A percentile compares a stretch with the other conserved stretches of the same genome.
Evolutionary conservation across 495 filamentous ascomycete species (phyloP).

Genomic region (Podospora anserina): DNA sequence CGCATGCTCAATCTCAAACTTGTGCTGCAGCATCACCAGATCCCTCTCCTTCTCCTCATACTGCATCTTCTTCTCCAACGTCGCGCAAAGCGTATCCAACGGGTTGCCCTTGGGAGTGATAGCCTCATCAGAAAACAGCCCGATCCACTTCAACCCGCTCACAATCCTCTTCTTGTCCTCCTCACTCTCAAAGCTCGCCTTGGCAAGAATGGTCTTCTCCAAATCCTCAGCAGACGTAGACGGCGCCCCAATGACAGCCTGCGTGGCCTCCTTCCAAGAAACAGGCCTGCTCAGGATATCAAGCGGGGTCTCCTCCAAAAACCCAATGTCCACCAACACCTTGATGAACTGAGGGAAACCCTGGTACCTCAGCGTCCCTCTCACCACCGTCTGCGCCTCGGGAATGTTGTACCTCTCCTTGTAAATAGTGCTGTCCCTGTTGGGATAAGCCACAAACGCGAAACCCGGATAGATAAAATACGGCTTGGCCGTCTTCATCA

Average conservation of each 20-base stretch:
- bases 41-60: slow-evolving; percentile 82
- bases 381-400: slow-evolving; percentile 69
- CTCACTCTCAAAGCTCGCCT: slow-evolving; percentile 64
- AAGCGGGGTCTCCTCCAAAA: slow-evolving; percentile 66
- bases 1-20: slow-evolving; percentile 81
- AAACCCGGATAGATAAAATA: slow-evolving; percentile 88
- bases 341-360: slow-evolving; percentile 88
- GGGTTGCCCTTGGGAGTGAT: slow-evolving; percentile 76
- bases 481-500: slow-evolving; percentile 86
- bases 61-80: slow-evolving; percentile 88
- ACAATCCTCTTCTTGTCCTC: slow-evolving; percentile 77
- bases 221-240: slow-evolving; percentile 64
- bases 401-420: slow-evolving; percentile 87
- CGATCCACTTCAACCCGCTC: slow-evolving; percentile 77
- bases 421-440: slow-evolving; percentile 85
- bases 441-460: slow-evolving; percentile 89
- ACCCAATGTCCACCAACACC: slow-evolving; percentile 81
- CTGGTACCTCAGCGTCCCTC: slow-evolving; percentile 74
- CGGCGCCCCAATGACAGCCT: slow-evolving; percentile 65
- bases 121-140: slow-evolving; percentile 73
- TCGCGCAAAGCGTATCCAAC: slow-evolving; percentile 85
- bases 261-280: slow-evolving; percentile 77
- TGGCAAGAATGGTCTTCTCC: slow-evolving; percentile 66
- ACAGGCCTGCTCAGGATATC: slow-evolving; percentile 59
- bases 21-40: slow-evolving; percentile 80